Evolutionary conservation across 1,139 yeast species (phyloP).

Genomic region (Starmera stellimalicola): DNA sequence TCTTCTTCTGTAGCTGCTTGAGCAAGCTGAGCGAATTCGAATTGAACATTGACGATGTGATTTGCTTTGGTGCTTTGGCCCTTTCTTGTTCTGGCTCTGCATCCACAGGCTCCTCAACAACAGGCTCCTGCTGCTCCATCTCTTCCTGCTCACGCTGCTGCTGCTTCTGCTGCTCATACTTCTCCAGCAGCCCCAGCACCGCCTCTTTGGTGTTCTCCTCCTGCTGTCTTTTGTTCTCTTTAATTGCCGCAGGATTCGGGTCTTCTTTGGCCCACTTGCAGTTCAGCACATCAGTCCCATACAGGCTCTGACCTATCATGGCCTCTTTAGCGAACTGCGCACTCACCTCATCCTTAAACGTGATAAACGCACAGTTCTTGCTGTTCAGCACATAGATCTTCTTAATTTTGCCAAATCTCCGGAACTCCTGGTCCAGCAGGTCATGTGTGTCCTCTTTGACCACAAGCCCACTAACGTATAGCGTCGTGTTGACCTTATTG

Average conservation of each 20-base stretch:
- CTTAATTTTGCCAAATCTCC: constrained; percentile 73
- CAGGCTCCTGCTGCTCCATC: constrained; percentile 2
- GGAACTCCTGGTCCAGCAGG: constrained; percentile 42
- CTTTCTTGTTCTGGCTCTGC: constrained; percentile 8
- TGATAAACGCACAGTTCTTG: constrained; percentile 73
- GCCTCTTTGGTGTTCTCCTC: constrained; percentile 14
- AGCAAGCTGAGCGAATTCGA: neutral
- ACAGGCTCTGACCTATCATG: constrained; percentile 71
- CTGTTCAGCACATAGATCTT: constrained; percentile 50
- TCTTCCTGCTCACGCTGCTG: constrained; percentile 10
- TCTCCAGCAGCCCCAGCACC: constrained; percentile 10
- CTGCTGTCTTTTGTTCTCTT: constrained; percentile 31
- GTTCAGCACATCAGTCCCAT: constrained; percentile 43
- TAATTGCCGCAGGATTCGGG: constrained; percentile 66
- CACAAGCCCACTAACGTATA: constrained; percentile 65
- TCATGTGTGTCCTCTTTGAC: constrained; percentile 31
- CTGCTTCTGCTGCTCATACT: constrained; percentile 8
- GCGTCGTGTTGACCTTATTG: constrained; percentile 54
- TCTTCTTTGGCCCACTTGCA: constrained; percentile 90
- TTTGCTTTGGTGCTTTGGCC: constrained; percentile 1
- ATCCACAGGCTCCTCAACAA: constrained; percentile 3
- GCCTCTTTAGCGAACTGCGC: constrained; percentile 96
- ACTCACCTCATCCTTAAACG: constrained; percentile 53
- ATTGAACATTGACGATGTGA: neutral
- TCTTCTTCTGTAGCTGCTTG: neutral